A percentile compares a stretch with the other conserved stretches of the same genome.
phyloP scores from a whole-genome alignment of 192 early-diverging fungal species.

The Rhizophagus sp. region DNA sequence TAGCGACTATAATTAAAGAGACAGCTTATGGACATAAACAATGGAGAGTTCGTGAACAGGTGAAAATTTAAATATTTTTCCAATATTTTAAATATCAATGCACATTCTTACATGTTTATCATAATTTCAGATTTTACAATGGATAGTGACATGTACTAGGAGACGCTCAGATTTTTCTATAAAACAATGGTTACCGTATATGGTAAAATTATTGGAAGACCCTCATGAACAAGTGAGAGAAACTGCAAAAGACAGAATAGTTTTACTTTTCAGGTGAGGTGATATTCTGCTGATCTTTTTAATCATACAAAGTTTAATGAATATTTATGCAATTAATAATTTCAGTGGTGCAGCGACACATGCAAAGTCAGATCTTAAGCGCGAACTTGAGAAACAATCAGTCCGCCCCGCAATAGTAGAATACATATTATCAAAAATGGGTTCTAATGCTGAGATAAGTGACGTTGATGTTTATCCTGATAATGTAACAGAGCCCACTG shows the following conservation, averaged over 20 bases:
- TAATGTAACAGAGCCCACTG: neutral
- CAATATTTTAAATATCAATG: neutral
- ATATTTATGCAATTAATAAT: slow-evolving; percentile 3
- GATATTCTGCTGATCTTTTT: neutral
- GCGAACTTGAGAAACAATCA: slow-evolving; percentile 3
- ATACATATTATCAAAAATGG: slow-evolving; percentile 10
- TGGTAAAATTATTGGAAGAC: slow-evolving; percentile 28
- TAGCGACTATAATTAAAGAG: slow-evolving; percentile 19
- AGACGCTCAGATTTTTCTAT: slow-evolving; percentile 14
- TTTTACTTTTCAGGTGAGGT: slow-evolving; percentile 21
- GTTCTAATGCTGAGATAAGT: neutral
- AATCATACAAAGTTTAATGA: neutral
- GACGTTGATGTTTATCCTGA: slow-evolving; percentile 9
- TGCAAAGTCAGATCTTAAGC: slow-evolving; percentile 23
- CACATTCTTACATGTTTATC: neutral
- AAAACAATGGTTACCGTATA: slow-evolving; percentile 18
- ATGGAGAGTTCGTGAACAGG: slow-evolving; percentile 30
- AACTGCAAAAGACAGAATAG: slow-evolving; percentile 15
- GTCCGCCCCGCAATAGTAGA: slow-evolving; percentile 14
- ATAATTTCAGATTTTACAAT: slow-evolving; percentile 23
- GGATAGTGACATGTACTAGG: neutral
- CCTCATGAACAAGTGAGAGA: slow-evolving; percentile 27
- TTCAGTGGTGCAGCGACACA: slow-evolving; percentile 21
- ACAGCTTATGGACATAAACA: slow-evolving; percentile 22
- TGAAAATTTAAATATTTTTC: neutral